Evolutionary conservation across 2,329 filamentous ascomycete species (phyloP), one percentile per base, ranked within the genome.

Genomic region (Penicillium sp.): DNA sequence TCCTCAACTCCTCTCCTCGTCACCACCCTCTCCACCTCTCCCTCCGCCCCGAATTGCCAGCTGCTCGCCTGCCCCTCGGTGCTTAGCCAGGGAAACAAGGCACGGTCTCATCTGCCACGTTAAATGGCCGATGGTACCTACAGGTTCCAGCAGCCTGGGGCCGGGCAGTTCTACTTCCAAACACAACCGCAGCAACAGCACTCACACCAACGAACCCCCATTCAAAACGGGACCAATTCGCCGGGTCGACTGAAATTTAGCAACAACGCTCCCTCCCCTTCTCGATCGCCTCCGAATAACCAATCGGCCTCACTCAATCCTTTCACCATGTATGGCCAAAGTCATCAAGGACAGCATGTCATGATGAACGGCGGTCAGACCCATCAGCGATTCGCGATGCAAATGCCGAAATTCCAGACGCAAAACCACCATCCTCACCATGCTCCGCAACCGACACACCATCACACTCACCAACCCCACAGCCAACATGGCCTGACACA

Each of bases 101-200:
- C 71, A 70, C 74, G 76, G 77, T 79, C 73, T 76, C 76, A 69
- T 78, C 76, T 79, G 76, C 78, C 78, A 74, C 78, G 78, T 78
- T 82, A 81, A 78, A 82, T 82, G 80, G 80, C 80, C 80, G 80
- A 82, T 82, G 80, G 80, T 81, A 78, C 79, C 76, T 82, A 81
- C 78, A 79, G 80, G 76, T 82, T 80, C 79, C 80, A 81, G 76
- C 80, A 82, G 79, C 79, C 80, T 80, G 80, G 79, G 76, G 78
- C 79, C 78, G 80, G 80, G 76, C 80, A 79, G 70, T 82, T 80
- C 69, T 81, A 77, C 71, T 81, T 80, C 65, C 75, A 78, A 74
- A 71, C 77, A 62, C 75, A 76, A 72, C 62, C 74, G 56, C 79
- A 81, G 68, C 79, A 79, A 62, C 73, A 79, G 61, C 73, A 74